Evolutionary conservation across 768 basidiomycete species (phyloP).

Genomic region (Antrodiella citrinella): DNA sequence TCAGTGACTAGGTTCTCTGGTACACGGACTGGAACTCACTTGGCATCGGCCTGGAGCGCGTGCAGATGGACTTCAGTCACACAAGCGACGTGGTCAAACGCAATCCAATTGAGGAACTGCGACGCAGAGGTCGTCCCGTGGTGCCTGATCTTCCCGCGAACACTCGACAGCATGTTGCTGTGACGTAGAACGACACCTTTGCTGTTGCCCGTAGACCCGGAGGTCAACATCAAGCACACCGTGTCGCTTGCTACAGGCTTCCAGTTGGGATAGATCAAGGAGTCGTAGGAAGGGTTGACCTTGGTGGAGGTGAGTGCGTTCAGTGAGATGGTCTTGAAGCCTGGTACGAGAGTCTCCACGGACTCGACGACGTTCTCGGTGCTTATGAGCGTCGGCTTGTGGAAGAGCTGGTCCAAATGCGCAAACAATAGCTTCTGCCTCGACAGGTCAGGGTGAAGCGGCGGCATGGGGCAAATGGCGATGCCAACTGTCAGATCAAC

Average conservation of each 20-base stretch:
- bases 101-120: slow-evolving; percentile 37
- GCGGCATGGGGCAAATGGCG: slow-evolving; percentile 23
- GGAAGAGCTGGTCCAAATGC: slow-evolving; percentile 22
- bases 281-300: slow-evolving; percentile 21
- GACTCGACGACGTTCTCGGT: not conserved
- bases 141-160: slow-evolving; percentile 6
- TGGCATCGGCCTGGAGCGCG: slow-evolving; percentile 27
- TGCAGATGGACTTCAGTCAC: slow-evolving; percentile 35
- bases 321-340: slow-evolving; percentile 1
- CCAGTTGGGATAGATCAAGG: slow-evolving; percentile 11
- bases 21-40: too few species aligned
- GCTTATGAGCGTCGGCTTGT: slow-evolving; percentile 15
- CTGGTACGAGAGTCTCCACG: slow-evolving; percentile 1
- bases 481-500: slow-evolving; percentile 16
- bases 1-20: too few species aligned
- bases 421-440: slow-evolving; percentile 19
- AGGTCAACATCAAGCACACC: slow-evolving; percentile 71
- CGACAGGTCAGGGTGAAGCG: slow-evolving; percentile 24
- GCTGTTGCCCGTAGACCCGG: slow-evolving; percentile 80
- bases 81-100: slow-evolving; percentile 40
- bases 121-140: slow-evolving; percentile 4
- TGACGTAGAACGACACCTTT: slow-evolving; percentile 89
- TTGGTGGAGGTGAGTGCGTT: slow-evolving; percentile 19
- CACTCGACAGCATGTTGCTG: slow-evolving; percentile 45
- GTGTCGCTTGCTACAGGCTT: slow-evolving; percentile 41